Evolutionary conservation across 805 yeast genomes (phyloP).

Genomic region (Saccharomycopsis sp.): DNA sequence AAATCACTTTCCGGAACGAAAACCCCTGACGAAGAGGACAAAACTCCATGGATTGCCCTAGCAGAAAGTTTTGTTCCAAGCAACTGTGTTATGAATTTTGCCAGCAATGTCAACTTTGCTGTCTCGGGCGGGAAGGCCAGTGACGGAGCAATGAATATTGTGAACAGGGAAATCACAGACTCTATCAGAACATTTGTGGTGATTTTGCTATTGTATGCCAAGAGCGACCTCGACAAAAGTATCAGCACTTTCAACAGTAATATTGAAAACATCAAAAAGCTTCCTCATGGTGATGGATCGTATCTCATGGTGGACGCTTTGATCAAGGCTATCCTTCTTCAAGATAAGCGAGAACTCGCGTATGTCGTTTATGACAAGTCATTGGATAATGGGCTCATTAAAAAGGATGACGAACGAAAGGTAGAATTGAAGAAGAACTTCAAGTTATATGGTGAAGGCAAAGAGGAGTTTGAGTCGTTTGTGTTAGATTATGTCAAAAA

Average conservation of each 20-base stretch:
- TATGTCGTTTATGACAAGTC: slow-evolving; percentile 17
- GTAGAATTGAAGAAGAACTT: background rate
- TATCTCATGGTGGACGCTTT: slow-evolving; percentile 12
- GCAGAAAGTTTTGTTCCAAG: slow-evolving; percentile 1
- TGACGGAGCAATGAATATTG: background rate
- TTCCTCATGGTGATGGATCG: background rate
- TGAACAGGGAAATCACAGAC: slow-evolving; percentile 2
- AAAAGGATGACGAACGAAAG: background rate
- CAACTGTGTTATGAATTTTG: background rate
- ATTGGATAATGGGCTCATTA: slow-evolving; percentile 7
- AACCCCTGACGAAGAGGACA: background rate
- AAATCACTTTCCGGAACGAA: background rate
- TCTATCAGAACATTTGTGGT: slow-evolving; percentile 1
- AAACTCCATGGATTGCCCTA: slow-evolving; percentile 3
- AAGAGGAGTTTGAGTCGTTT: background rate
- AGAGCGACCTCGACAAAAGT: slow-evolving; percentile 6
- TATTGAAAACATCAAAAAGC: slow-evolving; percentile 6
- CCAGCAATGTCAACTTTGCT: background rate
- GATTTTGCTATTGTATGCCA: slow-evolving; percentile 1
- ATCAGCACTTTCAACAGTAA: slow-evolving; percentile 9
- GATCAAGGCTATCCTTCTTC: slow-evolving; percentile 12
- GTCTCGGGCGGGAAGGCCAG: background rate
- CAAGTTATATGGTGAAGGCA: background rate
- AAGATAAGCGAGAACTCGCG: slow-evolving; percentile 15
- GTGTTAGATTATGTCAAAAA: background rate